phyloP scores from a whole-genome alignment of 208 protist species.

The Acanthamoeba royreba region DNA sequence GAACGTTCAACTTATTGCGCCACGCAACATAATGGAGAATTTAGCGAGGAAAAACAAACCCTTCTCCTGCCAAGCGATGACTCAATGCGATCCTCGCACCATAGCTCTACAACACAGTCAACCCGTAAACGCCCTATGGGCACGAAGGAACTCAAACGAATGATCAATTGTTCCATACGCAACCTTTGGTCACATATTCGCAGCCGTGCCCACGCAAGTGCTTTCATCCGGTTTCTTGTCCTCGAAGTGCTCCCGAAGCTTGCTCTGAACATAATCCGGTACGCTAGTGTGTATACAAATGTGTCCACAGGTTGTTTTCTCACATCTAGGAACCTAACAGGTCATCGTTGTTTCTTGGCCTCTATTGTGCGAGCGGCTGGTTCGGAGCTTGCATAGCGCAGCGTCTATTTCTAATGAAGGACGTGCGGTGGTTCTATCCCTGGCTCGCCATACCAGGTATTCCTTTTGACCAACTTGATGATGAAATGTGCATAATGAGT shows the following conservation, averaged over 20 bases:
- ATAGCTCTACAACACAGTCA: too few species aligned
- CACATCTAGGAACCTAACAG: not conserved
- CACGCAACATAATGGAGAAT: too few species aligned
- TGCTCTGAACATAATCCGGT: not conserved
- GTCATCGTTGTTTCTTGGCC: not conserved
- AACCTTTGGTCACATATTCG: not conserved
- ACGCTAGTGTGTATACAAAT: too few species aligned
- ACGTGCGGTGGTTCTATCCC: not conserved
- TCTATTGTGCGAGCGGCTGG: not conserved
- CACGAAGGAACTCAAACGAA: too few species aligned
- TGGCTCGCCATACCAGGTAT: not conserved
- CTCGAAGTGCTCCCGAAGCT: not conserved
- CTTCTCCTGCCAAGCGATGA: too few species aligned
- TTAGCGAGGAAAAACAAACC: too few species aligned
- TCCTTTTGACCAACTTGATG: not conserved
- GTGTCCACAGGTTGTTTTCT: too few species aligned
- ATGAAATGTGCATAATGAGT: not conserved
- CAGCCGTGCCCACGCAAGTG: not conserved
- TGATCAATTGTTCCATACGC: not conserved
- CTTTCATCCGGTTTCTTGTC: not conserved
- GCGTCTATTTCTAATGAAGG: not conserved
- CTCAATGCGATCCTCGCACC: too few species aligned
- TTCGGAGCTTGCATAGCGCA: not conserved
- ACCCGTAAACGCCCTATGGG: too few species aligned
- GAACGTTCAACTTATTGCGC: too few species aligned